phyloP scores from a whole-genome alignment of 495 filamentous ascomycete species.

The Neurospora intermedia region DNA sequence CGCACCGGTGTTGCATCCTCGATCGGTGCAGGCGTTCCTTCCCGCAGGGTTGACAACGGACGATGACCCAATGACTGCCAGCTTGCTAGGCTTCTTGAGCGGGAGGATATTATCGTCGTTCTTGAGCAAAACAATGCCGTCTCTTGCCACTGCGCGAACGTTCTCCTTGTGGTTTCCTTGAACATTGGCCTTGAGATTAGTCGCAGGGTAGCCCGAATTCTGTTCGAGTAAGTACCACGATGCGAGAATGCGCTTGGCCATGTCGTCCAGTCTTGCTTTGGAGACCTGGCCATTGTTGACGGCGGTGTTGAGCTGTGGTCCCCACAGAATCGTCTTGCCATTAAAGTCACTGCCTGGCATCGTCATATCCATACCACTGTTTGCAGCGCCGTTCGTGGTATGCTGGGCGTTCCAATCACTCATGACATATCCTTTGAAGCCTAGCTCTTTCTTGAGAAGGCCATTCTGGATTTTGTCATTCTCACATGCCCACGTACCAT shows the following conservation, averaged over 20 bases:
- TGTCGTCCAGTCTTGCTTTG: conserved; percentile 40
- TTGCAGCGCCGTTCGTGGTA: conserved; percentile 34
- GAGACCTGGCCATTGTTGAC: conserved; percentile 37
- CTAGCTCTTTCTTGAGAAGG: conserved; percentile 38
- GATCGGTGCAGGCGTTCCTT: conserved; percentile 42
- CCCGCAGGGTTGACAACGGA: conserved; percentile 52
- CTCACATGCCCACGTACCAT: conserved; percentile 51
- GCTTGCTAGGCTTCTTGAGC: conserved; percentile 42
- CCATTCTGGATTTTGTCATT: conserved; percentile 36
- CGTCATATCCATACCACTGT: conserved; percentile 41
- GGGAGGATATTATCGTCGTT: conserved; percentile 53
- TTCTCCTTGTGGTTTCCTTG: conserved; percentile 46
- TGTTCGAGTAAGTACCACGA: conserved; percentile 44
- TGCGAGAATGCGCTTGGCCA: conserved; percentile 45
- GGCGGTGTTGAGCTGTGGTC: conserved; percentile 36
- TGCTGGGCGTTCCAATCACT: conserved; percentile 51
- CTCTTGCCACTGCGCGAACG: conserved; percentile 45
- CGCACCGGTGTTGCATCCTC: conserved; percentile 50
- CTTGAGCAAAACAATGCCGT: conserved; percentile 68
- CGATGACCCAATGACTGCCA: conserved; percentile 65
- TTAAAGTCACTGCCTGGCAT: conserved; percentile 46
- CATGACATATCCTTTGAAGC: conserved; percentile 40
- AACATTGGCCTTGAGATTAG: conserved; percentile 44
- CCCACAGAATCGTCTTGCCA: conserved; percentile 34
- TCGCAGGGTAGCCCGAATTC: conserved; percentile 35